Base-by-base conservation (phyloP, 2,329 filamentous ascomycete species). In the Pestalotiopsis sp. region DNA sequence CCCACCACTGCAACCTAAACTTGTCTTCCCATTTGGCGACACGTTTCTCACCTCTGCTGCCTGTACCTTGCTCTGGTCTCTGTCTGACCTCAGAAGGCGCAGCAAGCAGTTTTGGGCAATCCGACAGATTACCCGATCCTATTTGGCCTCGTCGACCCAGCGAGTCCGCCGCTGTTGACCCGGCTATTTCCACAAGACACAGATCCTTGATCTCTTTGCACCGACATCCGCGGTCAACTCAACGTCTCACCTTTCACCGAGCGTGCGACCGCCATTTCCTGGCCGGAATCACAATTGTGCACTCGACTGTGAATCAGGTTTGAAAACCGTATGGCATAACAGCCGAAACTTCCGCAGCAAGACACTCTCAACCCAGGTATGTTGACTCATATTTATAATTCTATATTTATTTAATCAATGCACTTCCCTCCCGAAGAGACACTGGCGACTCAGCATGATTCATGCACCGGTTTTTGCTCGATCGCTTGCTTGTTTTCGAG, bases 401-500 rank as follows among this genome's bases (percentile, higher is more conserved):
- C n/a, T 23, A 52, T 52, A 52, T n/a, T 52, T n/a, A 52, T 52
- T n/a, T 52, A 17, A n/a, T 20, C 45, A 9, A 52, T 52, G 45
- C 45, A 52, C 45, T 52, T 52, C 45, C 45, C 20, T 52, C 20
- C 45, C 41, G 4, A 45, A 45, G 41, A 45, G 41, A 45, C 41
- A n/a, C 11, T 20, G 17, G 20, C 45, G 45, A 52, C 45, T 52
- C 45, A 52, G 45, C 45, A 52, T 52, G 45, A 52, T n/a, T 52
- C 45, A 52, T 52, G 45, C 45, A n/a, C 7, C 17, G 14, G 45
- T n/a, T 52, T 17, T n/a, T 17, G 17, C 45, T 52, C 45, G 45
- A 62, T 69, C 23, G 64, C 45, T 64, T 68, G 66, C 64, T 61
- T 67, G 57, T 65, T 58, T 57, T 63, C 58, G 70, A 66, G 67